phyloP scores from a whole-genome alignment of 768 basidiomycete genomes.

The Termitomyces sp. region DNA sequence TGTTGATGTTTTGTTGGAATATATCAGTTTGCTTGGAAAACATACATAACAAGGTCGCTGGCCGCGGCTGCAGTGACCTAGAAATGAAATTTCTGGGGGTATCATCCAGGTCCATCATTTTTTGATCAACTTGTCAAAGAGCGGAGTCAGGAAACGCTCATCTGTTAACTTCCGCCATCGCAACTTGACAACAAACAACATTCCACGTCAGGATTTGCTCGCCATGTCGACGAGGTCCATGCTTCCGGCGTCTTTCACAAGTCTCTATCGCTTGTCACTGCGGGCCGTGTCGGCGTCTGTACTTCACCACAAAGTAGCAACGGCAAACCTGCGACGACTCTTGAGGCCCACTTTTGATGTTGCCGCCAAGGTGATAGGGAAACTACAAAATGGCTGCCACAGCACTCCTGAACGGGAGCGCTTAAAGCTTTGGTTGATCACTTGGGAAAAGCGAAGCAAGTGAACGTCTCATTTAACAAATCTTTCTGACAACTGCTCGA shows the following conservation, averaged over 20 bases:
- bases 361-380: conserved; percentile 37
- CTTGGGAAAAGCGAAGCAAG: conserved; percentile 56
- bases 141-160: background rate
- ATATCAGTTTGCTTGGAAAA: background rate
- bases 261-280: conserved; percentile 56
- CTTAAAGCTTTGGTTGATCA: conserved; percentile 36
- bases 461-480: conserved; percentile 8
- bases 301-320: conserved; percentile 41
- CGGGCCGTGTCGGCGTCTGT: conserved; percentile 54
- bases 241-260: conserved; percentile 39
- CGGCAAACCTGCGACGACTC: conserved; percentile 38
- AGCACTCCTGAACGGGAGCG: conserved; percentile 21
- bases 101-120: too few relatives aligned
- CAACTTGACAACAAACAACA: background rate
- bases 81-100: background rate
- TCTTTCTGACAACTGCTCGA: conserved; percentile 2
- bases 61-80: background rate
- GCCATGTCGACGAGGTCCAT: conserved; percentile 8
- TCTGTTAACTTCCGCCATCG: background rate
- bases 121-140: background rate
- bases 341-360: conserved; percentile 53
- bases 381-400: conserved; percentile 28
- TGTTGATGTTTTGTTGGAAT: background rate
- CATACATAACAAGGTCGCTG: background rate
- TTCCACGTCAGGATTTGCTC: background rate